Conservation (phyloP, 371 early-diverging fungal species). For the Umbelopsis sp. region DNA sequence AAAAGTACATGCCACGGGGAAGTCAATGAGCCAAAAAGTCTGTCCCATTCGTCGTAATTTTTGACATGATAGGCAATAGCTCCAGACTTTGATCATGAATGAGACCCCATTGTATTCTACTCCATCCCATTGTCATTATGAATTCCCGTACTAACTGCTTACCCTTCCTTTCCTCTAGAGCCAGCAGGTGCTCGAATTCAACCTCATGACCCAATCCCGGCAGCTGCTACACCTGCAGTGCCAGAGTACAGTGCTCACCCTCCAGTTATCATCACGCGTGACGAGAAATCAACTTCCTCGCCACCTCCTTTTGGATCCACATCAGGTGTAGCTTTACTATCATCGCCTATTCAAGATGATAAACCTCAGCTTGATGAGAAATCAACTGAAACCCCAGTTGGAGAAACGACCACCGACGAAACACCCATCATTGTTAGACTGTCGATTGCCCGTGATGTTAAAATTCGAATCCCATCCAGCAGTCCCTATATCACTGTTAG, state of each 20-base stretch:
- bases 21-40: not conserved
- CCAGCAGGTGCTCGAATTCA: conserved; percentile 3
- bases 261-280: not conserved
- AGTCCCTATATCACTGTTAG: conserved; percentile 34
- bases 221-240: not conserved
- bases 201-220: not conserved
- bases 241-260: conserved; percentile 14
- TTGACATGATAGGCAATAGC: not conserved
- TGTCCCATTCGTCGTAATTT: not conserved
- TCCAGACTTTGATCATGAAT: too few species aligned
- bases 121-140: not conserved
- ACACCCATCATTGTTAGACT: conserved; percentile 36
- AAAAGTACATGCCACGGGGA: not conserved
- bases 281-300: conserved; percentile 7
- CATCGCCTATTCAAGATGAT: conserved; percentile 11
- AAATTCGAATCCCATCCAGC: conserved; percentile 26
- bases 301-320: conserved; percentile 15
- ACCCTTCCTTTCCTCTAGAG: not conserved
- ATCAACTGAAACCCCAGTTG: too few species aligned
- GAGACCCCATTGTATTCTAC: too few species aligned
- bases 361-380: conserved; percentile 1
- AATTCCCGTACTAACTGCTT: not conserved
- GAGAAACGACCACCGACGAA: not conserved
- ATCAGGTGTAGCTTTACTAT: conserved; percentile 11
- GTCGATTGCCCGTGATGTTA: conserved; percentile 39